Conservation (phyloP, 176 grass and related monocot species). For the Pharus latifolius region DNA sequence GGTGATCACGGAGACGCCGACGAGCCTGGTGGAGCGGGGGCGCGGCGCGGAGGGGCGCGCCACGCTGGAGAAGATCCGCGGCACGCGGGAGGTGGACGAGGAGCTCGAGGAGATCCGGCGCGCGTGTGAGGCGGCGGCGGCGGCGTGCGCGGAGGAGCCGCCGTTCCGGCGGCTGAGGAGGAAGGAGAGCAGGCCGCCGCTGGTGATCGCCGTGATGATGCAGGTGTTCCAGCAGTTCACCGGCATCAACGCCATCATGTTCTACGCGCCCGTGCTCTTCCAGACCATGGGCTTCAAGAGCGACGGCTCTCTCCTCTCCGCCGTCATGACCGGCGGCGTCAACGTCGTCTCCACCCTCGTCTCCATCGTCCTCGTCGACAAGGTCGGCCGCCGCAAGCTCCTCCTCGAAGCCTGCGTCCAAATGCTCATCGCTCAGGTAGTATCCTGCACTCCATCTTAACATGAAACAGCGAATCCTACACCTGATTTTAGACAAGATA, state of each 20-base stretch:
- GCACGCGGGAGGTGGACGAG: slow-evolving; percentile 12
- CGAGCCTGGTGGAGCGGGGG: slow-evolving; percentile 48
- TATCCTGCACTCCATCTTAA: too few species aligned
- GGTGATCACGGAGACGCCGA: slow-evolving; percentile 52
- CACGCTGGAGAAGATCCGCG: slow-evolving; percentile 40
- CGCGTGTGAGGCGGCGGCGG: slow-evolving; percentile 23
- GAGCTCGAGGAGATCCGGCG: slow-evolving; percentile 44
- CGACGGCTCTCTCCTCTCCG: slow-evolving; percentile 37
- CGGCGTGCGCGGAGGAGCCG: slow-evolving; percentile 5
- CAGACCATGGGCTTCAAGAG: slow-evolving; percentile 51
- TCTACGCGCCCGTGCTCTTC: slow-evolving; percentile 67
- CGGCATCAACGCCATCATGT: slow-evolving; percentile 75
- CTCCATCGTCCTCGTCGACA: slow-evolving; percentile 38
- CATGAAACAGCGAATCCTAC: too few species aligned
- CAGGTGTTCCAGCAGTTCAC: slow-evolving; percentile 78
- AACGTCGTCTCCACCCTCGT: slow-evolving; percentile 51
- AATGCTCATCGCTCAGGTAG: slow-evolving; percentile 49
- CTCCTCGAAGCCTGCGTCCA: slow-evolving; percentile 54
- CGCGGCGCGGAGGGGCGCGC: neutral
- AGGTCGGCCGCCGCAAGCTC: slow-evolving; percentile 27
- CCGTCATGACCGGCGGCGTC: slow-evolving; percentile 39
- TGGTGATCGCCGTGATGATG: slow-evolving; percentile 50
- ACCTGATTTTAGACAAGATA: too few species aligned
- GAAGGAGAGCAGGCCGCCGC: slow-evolving; percentile 33
- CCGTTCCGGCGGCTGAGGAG: slow-evolving; percentile 32